Evolutionary conservation across 208 protist genomes (phyloP), one percentile per base, ranked within the genome.

Genomic region (Crithidia sp.): DNA sequence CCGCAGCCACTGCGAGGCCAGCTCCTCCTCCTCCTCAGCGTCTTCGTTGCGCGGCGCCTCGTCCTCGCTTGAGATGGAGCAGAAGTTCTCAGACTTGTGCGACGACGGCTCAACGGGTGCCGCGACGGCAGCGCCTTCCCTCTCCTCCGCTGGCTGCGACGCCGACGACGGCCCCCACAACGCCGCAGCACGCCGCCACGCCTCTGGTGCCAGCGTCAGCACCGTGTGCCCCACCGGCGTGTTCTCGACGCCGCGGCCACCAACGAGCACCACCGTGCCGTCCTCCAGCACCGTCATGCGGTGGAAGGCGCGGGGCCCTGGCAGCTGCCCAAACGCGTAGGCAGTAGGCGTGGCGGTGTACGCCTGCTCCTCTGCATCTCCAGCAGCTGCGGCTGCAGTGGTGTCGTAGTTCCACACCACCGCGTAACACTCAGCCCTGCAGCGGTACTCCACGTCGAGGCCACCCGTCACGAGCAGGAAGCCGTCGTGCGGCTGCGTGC

Each of bases 261-360:
- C 87, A 17, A 95, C 72, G 8, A 95, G 62, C 41, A 92, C 81
- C 37, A 95, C 77, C 7, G 81, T 90, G 63, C 76, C 78, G 45
- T 95, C 85, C 3, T 56, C 54, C 14, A 95, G 71, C 16, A 74
- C 54, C 7, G 78, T 64, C 37, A 73, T 85, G 59, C 78, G 77
- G 70, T 95, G 90, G 67, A 89, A 91, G 7, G 83, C 86, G 47
- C 84, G 85, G 0, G 87, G 83, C 47, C 81, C 77, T 39, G 90
- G 90, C 28, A 95, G 72, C 54, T 73, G 81, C 8, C 76, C 81
- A 63, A 88, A 85, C 17, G 63, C 63, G 56, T 71, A 65, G 13
- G 71, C 67, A 19, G 64, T 17, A 0, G 70, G 50, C 10, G 9
- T 19, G 13, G 76, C 28, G 49, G 37, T 36, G 37, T 61, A 55